A percentile compares a stretch with the other conserved stretches of the same genome.
Evolutionary conservation across 768 basidiomycete genomes (phyloP).

Genomic region (Kwoniella dejecticola): DNA sequence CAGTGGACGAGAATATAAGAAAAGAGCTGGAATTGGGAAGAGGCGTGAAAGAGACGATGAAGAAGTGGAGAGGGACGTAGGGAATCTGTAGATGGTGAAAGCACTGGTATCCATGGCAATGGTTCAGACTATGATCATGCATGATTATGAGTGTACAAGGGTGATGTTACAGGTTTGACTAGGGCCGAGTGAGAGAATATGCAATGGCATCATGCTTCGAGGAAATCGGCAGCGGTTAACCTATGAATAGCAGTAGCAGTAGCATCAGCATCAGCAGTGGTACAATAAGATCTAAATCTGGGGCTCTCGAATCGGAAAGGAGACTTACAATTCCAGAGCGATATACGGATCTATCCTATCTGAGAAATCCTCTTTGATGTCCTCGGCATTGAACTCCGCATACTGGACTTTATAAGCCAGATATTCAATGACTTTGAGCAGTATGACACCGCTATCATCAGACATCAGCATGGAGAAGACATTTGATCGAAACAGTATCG

Average conservation of each 20-base stretch:
- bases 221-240: constrained; percentile 44
- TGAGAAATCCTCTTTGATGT: constrained; percentile 79
- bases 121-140: not conserved
- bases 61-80: constrained; percentile 66
- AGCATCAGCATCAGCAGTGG: no score
- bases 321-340: constrained; percentile 79
- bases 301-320: no score
- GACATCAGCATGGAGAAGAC: no score
- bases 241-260: constrained; percentile 15
- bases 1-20: constrained; percentile 72
- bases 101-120: not conserved
- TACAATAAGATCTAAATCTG: no score
- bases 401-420: constrained; percentile 82
- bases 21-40: constrained; percentile 73
- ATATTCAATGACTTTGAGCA: constrained; percentile 87
- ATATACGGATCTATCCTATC: constrained; percentile 85
- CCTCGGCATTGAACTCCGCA: constrained; percentile 68
- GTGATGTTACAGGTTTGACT: no score
- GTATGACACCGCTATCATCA: constrained; percentile 66
- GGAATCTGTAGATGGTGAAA: no score
- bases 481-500: constrained; percentile 3
- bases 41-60: constrained; percentile 77
- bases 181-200: not conserved
- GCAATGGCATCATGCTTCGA: constrained; percentile 31
- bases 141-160: not conserved